These are phyloP conservation scores for Diversispora eburnea DNA, from an alignment of 192 early-diverging fungal species.

Conservation along the genomic window DNA sequence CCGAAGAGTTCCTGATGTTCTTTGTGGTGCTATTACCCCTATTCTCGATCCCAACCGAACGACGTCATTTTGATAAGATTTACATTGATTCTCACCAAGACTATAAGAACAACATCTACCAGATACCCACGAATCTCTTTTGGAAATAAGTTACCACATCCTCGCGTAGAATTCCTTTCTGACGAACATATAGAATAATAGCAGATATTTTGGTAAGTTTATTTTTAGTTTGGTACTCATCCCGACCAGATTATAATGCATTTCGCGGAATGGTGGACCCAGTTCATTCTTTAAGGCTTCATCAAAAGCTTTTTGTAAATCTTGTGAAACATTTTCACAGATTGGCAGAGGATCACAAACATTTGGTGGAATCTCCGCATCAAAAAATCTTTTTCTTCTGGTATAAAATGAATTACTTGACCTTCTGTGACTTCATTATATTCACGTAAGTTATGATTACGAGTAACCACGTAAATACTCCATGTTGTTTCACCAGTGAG, in stretches of 20 bases:
- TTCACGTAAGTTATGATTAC: background rate
- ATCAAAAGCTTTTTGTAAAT: conserved; percentile 12
- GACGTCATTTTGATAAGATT: no score
- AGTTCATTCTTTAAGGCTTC: background rate
- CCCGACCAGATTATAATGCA: background rate
- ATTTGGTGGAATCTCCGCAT: background rate
- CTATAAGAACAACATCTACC: no score
- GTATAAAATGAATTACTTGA: background rate
- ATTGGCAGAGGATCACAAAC: background rate
- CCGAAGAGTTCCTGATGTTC: no score
- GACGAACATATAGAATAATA: no score
- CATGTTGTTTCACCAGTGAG: background rate
- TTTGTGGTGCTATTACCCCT: no score
- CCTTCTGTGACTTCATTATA: background rate
- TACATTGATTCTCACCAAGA: no score
- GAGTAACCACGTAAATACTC: background rate
- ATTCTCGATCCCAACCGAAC: no score
- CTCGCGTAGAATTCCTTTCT: no score
- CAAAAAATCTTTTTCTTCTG: background rate
- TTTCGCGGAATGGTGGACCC: background rate
- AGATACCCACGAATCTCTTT: no score
- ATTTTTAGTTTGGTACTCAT: no score
- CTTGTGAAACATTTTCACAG: background rate
- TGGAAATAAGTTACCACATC: no score
- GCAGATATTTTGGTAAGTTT: no score